A percentile compares a stretch with the other conserved stretches of the same genome.
Conservation (phyloP, 1,139 yeast genomes). For the Yamadazyma siamensis region DNA sequence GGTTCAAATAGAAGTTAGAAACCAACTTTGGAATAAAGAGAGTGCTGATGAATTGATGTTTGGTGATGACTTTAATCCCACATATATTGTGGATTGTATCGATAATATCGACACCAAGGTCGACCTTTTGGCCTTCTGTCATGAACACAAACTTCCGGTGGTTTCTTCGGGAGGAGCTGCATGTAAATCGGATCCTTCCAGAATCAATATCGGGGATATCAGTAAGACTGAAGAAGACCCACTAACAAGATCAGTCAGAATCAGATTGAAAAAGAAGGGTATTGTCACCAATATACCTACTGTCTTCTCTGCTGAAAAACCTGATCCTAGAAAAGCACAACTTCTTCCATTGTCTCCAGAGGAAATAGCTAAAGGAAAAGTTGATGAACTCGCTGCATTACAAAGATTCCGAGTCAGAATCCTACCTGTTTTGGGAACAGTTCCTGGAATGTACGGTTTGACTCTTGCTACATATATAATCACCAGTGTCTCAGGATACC, state of each 20-base stretch:
- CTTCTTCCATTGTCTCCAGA: constrained; percentile 79
- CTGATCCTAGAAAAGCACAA: constrained; percentile 90
- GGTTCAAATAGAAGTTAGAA: constrained; percentile 74
- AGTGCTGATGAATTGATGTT: constrained; percentile 58
- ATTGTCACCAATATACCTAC: constrained; percentile 76
- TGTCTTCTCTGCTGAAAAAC: constrained; percentile 91
- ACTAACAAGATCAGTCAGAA: constrained; percentile 80
- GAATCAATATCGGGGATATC: constrained; percentile 43
- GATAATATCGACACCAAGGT: constrained; percentile 95
- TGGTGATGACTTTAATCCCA: constrained; percentile 55
- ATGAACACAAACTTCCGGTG: constrained; percentile 55
- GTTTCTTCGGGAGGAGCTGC: constrained; percentile 97
- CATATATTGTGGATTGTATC: constrained; percentile 86
- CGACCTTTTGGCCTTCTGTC: constrained; percentile 75
- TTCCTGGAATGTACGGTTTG: constrained; percentile 95
- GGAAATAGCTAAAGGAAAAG: constrained; percentile 75
- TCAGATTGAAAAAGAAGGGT: constrained; percentile 77
- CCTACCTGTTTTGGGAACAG: constrained; percentile 89
- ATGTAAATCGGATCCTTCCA: constrained; percentile 53
- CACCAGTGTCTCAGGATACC: constrained; percentile 81
- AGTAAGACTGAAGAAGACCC: constrained; percentile 85
- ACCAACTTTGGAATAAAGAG: constrained; percentile 71
- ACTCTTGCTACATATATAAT: constrained; percentile 82
- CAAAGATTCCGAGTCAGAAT: constrained; percentile 90
- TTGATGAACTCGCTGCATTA: constrained; percentile 82